Base-by-base conservation (phyloP, 2,329 filamentous ascomycete species). In the Microcera coccophila region DNA sequence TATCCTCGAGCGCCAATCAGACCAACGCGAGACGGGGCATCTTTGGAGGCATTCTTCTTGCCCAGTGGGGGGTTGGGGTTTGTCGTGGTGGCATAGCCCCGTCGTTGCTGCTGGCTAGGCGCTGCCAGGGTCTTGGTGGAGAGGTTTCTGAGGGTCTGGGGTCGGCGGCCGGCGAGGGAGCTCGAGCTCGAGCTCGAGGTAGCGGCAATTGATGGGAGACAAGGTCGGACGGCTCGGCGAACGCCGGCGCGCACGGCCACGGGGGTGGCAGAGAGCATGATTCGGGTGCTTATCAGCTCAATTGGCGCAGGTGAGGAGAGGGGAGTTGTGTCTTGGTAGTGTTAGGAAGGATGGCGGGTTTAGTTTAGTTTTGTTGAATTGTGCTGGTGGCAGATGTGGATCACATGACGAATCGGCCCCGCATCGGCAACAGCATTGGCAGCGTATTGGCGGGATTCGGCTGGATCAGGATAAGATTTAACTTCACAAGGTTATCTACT, bases 1-100 rank as follows among this genome's bases (percentile, higher is more conserved):
- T 95, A 97, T 24, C 93, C 91, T 61, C 90, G 86, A 43, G 90
- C 90, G 50, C 90, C 90, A 52, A 96, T 95, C 41, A 96, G 76
- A 34, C 86, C 90, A 37, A 96, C 80, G 61, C 84, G 86, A 11
- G 90, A 82, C 10, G 87, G 85, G 48, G 81, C 79, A 45, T 80
- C 78, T 68, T 90, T 94, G 46, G 88, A 89, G 45, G 82, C 85
- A 68, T 95, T 95, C 73, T 90, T 90, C 70, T 84, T 84, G 43
- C 88, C 90, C 45, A 93, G 81, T 12, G 90, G 90, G 40, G 90
- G 90, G 73, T 95, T 95, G 11, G 90, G 88, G 73, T 59, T 58
- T 2, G 45, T 90, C 29, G 76, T 81, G 22, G 77, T 78, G 24
- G 81, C 48, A 45, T 55, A 55, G 36, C 16, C 16, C 7, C 26